Conservation (phyloP, 345 rosid species). For the Arabis alpina region DNA sequence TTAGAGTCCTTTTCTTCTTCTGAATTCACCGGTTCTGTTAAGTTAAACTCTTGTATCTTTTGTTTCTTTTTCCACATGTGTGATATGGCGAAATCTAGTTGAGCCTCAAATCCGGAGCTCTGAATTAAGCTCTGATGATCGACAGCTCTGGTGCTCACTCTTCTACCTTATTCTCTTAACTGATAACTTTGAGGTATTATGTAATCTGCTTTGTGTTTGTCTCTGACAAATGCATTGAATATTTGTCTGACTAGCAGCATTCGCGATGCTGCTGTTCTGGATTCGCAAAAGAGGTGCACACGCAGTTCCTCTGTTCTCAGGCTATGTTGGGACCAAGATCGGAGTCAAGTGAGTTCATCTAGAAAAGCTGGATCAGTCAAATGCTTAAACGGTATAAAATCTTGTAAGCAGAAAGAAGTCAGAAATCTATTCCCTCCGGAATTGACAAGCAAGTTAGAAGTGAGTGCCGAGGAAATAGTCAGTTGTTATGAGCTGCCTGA, state of each 20-base stretch:
- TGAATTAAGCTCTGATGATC: constrained; percentile 54
- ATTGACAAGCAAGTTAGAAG: constrained; percentile 76
- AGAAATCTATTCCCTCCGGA: constrained; percentile 60
- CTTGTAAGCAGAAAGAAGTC: constrained; percentile 43
- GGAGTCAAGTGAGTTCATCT: constrained; percentile 49
- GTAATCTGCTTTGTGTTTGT: constrained; percentile 30
- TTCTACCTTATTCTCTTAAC: constrained; percentile 19
- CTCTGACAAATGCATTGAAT: constrained; percentile 40
- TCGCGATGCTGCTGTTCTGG: constrained; percentile 59
- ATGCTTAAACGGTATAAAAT: constrained; percentile 29
- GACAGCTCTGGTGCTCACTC: constrained; percentile 58
- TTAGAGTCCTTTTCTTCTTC: constrained; percentile 4
- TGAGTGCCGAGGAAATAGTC: constrained; percentile 81
- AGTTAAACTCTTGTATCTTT: constrained; percentile 30
- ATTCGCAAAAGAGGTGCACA: constrained; percentile 71
- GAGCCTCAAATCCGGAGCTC: constrained; percentile 55
- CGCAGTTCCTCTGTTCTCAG: constrained; percentile 68
- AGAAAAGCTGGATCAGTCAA: constrained; percentile 47
- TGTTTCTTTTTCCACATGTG: constrained; percentile 23
- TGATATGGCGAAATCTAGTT: constrained; percentile 55
- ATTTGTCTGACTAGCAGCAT: constrained; percentile 53
- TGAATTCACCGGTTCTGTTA: background rate
- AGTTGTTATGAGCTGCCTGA: constrained; percentile 91
- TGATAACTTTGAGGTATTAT: constrained; percentile 24
- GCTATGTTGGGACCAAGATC: constrained; percentile 60